These are phyloP conservation scores for Ustilago hordei DNA, from an alignment of 1,284 basidiomycete genomes.

Conservation along the genomic window DNA sequence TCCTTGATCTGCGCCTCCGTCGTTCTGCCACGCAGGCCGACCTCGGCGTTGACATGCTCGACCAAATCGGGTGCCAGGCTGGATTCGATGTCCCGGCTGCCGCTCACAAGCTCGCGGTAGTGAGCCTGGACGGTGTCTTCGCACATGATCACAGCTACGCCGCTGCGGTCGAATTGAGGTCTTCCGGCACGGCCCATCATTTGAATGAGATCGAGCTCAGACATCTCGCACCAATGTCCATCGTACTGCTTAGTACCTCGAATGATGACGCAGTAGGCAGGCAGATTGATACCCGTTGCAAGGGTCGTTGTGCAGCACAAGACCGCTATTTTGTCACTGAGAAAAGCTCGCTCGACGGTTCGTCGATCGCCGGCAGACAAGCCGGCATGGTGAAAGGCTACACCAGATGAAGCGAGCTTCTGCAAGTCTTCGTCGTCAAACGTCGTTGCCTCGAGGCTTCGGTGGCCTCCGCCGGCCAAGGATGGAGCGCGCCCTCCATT, in stretches of 20 bases:
- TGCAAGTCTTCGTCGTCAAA: conserved; percentile 50
- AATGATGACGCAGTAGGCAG: conserved; percentile 67
- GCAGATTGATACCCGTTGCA: conserved; percentile 86
- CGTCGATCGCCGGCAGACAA: conserved; percentile 79
- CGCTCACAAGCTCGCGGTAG: conserved; percentile 51
- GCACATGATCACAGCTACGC: conserved; percentile 65
- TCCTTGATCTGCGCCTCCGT: conserved; percentile 31
- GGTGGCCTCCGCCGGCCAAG: conserved; percentile 12
- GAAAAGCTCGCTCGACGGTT: conserved; percentile 78
- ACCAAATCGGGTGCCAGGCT: conserved; percentile 47
- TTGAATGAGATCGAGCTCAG: conserved; percentile 69
- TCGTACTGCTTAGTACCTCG: conserved; percentile 59
- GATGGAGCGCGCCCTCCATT: conserved; percentile 19
- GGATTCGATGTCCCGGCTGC: conserved; percentile 53
- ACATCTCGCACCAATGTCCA: conserved; percentile 54
- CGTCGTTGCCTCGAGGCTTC: conserved; percentile 13
- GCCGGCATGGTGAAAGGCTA: conserved; percentile 89
- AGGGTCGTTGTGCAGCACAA: conserved; percentile 74
- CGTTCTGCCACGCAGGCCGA: conserved; percentile 34
- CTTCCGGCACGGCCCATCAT: conserved; percentile 83
- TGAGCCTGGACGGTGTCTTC: conserved; percentile 50
- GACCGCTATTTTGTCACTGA: conserved; percentile 74
- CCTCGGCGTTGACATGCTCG: conserved; percentile 62
- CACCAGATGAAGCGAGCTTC: conserved; percentile 72
- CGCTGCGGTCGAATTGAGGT: conserved; percentile 83